These are phyloP conservation scores for Crinitomyces ghanaensis DNA, from an alignment of 805 yeast genomes.

Conservation along the genomic window DNA sequence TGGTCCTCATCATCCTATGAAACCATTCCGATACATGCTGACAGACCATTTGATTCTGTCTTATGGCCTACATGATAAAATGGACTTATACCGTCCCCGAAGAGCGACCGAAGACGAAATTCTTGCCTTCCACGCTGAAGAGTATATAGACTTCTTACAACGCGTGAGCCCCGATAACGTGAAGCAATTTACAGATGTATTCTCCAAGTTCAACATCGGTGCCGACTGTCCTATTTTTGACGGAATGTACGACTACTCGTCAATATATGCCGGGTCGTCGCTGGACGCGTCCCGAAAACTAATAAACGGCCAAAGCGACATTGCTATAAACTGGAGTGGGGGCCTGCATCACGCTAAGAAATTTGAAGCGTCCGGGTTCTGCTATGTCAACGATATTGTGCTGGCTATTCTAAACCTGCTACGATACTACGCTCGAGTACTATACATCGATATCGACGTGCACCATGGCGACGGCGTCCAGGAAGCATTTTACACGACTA, in stretches of 20 bases:
- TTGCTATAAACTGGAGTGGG: slow-evolving; percentile 89
- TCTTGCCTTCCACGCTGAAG: slow-evolving; percentile 73
- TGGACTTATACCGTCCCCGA: slow-evolving; percentile 83
- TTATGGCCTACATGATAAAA: slow-evolving; percentile 73
- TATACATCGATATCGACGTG: slow-evolving; percentile 81
- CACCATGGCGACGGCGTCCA: slow-evolving; percentile 96
- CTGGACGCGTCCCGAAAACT: slow-evolving; percentile 82
- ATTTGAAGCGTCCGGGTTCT: slow-evolving; percentile 81
- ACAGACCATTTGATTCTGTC: slow-evolving; percentile 85
- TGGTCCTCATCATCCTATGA: slow-evolving; percentile 97
- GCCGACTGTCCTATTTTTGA: slow-evolving; percentile 94
- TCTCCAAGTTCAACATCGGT: slow-evolving; percentile 74
- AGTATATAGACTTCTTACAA: slow-evolving; percentile 67
- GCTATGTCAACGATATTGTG: slow-evolving; percentile 84
- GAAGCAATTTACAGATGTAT: slow-evolving; percentile 35
- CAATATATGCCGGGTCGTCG: slow-evolving; percentile 80
- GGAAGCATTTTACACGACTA: slow-evolving; percentile 87
- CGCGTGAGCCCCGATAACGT: slow-evolving; percentile 67
- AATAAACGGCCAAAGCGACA: slow-evolving; percentile 72
- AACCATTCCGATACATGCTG: slow-evolving; percentile 85
- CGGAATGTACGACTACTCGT: slow-evolving; percentile 85
- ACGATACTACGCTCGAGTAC: slow-evolving; percentile 73
- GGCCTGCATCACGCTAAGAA: slow-evolving; percentile 91
- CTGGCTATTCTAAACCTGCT: slow-evolving; percentile 69
- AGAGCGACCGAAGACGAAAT: slow-evolving; percentile 75